Evolutionary conservation across 2,329 filamentous ascomycete species (phyloP).

Genomic region (Xylaria sp.): DNA sequence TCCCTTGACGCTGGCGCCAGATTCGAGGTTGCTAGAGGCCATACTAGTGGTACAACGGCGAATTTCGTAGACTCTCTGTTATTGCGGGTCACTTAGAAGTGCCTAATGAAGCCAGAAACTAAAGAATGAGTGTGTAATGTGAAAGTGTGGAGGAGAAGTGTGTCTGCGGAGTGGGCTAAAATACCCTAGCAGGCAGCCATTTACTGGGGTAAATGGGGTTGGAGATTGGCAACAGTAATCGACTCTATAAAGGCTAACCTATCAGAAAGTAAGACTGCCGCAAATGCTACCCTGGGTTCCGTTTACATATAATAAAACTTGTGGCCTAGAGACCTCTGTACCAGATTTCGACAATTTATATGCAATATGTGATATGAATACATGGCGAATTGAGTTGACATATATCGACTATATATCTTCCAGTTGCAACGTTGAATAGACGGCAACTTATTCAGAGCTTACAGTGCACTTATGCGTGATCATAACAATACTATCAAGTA

Average conservation of each 20-base stretch:
- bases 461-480: background rate
- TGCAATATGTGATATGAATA: background rate
- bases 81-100: background rate
- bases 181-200: background rate
- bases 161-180: background rate
- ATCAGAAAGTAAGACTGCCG: too few relatives aligned
- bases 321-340: too few relatives aligned
- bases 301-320: too few relatives aligned
- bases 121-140: background rate
- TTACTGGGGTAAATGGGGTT: background rate
- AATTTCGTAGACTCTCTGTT: background rate
- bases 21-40: background rate
- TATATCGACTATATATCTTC: background rate
- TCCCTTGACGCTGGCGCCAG: background rate
- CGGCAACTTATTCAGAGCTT: background rate
- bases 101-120: background rate
- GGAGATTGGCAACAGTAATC: too few relatives aligned
- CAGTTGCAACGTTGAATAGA: background rate
- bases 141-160: background rate
- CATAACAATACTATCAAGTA: background rate
- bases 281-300: too few relatives aligned
- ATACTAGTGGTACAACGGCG: background rate
- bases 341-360: too few relatives aligned
- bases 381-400: too few relatives aligned
- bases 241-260: too few relatives aligned